Evolutionary conservation across 768 basidiomycete species (phyloP).

Genomic region (Lyophyllum semitale): DNA sequence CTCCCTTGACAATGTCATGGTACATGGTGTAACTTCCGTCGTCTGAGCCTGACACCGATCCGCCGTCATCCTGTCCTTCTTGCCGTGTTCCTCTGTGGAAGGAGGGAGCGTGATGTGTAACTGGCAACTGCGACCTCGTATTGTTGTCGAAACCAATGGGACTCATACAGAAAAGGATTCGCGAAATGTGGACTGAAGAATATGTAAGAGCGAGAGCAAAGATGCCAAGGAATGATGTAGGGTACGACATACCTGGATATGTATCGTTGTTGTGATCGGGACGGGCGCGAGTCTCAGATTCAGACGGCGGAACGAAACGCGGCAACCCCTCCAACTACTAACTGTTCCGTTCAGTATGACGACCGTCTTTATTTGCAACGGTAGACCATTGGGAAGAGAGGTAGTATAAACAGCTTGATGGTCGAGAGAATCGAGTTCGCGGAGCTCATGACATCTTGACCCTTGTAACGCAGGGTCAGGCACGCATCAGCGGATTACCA

Average conservation of each 20-base stretch:
- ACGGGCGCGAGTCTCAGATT: slow-evolving; percentile 45
- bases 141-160: slow-evolving; percentile 25
- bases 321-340: slow-evolving; percentile 37
- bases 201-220: slow-evolving; percentile 14
- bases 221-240: slow-evolving; percentile 21
- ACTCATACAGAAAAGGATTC: slow-evolving; percentile 27
- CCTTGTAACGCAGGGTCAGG: slow-evolving; percentile 46
- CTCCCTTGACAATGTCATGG: slow-evolving; percentile 37
- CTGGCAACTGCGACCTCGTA: slow-evolving; percentile 19
- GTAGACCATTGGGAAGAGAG: slow-evolving; percentile 41
- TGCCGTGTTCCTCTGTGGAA: slow-evolving; percentile 23
- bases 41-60: slow-evolving; percentile 59
- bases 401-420: slow-evolving; percentile 47
- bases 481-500: slow-evolving; percentile 43
- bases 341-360: slow-evolving; percentile 30
- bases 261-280: slow-evolving; percentile 40
- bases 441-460: slow-evolving; percentile 44
- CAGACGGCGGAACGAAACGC: slow-evolving; percentile 45
- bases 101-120: slow-evolving; percentile 27
- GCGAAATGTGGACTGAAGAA: slow-evolving; percentile 7
- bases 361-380: slow-evolving; percentile 41
- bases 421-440: slow-evolving; percentile 44
- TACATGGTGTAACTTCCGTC: slow-evolving; percentile 47
- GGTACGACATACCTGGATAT: slow-evolving; percentile 22
- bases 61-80: slow-evolving; percentile 44